phyloP scores from a whole-genome alignment of 345 rosid species.

The Pistacia vera region DNA sequence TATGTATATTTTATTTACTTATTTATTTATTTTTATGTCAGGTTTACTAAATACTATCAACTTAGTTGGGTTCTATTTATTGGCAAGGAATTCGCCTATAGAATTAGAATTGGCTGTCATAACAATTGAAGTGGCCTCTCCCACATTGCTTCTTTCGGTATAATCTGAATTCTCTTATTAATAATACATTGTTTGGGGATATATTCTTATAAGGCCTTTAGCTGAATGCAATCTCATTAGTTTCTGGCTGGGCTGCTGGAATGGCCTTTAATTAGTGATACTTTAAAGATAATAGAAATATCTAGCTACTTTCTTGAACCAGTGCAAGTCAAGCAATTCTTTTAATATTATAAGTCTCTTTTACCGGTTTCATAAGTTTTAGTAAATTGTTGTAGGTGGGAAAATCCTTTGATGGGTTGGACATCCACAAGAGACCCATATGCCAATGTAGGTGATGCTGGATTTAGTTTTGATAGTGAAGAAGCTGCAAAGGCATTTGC shows the following conservation, averaged over 20 bases:
- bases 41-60: neutral
- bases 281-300: neutral
- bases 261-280: neutral
- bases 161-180: slow-evolving; percentile 4
- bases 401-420: slow-evolving; percentile 99
- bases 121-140: neutral
- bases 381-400: slow-evolving; percentile 60
- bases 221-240: neutral
- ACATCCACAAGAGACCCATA: slow-evolving; percentile 99
- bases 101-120: neutral
- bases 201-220: neutral
- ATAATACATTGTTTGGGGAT: neutral
- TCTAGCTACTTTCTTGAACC: neutral
- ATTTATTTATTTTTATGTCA: too few relatives aligned
- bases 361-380: neutral
- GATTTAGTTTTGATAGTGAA: slow-evolving; percentile 80
- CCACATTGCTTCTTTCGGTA: neutral
- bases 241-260: neutral
- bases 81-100: neutral
- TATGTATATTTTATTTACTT: slow-evolving; percentile 28
- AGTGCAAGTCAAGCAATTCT: neutral
- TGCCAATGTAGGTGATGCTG: slow-evolving; percentile 96
- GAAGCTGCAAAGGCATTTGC: slow-evolving; percentile 87
- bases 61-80: neutral
- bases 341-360: neutral